A percentile compares a stretch with the other conserved stretches of the same genome.
phyloP scores from a whole-genome alignment of 305 asterid genomes.

The Fraxinus sp. region DNA sequence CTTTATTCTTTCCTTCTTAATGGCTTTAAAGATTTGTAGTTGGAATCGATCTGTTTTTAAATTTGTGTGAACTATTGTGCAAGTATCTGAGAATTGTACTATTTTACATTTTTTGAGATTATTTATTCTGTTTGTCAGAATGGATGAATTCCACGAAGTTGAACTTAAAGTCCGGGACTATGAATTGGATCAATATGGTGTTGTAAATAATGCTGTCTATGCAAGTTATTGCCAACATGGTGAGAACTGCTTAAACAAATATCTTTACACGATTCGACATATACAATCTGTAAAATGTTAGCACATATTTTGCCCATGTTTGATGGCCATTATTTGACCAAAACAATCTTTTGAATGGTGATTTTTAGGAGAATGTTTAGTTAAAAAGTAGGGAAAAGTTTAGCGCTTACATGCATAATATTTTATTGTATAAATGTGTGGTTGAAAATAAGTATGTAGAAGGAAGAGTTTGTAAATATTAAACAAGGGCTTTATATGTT shows the following conservation, averaged over 20 bases:
- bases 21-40: background rate
- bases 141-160: slow-evolving; percentile 60
- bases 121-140: slow-evolving; percentile 41
- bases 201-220: slow-evolving; percentile 80
- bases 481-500: background rate
- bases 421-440: background rate
- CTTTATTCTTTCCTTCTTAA: slow-evolving; percentile 1
- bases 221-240: slow-evolving; percentile 95
- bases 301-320: background rate
- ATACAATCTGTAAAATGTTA: background rate
- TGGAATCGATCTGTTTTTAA: background rate
- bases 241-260: slow-evolving; percentile 35
- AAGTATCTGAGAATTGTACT: background rate
- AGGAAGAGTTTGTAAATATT: too few relatives aligned
- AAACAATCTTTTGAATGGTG: background rate
- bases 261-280: background rate
- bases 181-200: slow-evolving; percentile 93
- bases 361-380: background rate
- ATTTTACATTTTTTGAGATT: background rate
- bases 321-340: background rate
- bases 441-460: background rate
- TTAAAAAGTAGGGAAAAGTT: background rate
- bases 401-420: too few relatives aligned
- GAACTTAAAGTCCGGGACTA: slow-evolving; percentile 89
- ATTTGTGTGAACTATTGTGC: background rate